Percentiles rank a stretch among this genome's conserved stretches.
Conservation (phyloP, 1,284 basidiomycete species). For the Leccinum pseudoinsigne region DNA sequence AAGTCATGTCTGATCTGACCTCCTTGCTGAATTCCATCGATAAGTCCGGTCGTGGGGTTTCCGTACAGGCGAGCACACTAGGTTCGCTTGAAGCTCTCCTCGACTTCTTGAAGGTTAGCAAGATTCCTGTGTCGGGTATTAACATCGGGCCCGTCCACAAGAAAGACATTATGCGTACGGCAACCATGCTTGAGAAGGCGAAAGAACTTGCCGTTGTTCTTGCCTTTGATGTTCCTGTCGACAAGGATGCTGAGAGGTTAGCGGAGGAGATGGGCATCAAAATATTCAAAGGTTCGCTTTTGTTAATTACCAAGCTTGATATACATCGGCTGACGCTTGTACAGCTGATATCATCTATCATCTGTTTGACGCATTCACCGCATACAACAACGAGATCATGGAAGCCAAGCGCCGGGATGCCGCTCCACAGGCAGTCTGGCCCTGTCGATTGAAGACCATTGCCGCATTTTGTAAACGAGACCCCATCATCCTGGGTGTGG, state of each 20-base stretch:
- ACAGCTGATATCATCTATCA: slow-evolving; percentile 98
- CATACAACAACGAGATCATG: slow-evolving; percentile 91
- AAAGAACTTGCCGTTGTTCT: slow-evolving; percentile 95
- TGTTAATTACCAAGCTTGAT: neutral
- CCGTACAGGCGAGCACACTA: slow-evolving; percentile 96
- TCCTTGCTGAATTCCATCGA: slow-evolving; percentile 90
- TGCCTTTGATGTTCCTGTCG: slow-evolving; percentile 95
- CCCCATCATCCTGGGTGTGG: slow-evolving; percentile 96
- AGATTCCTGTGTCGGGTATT: slow-evolving; percentile 97
- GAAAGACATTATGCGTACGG: slow-evolving; percentile 91
- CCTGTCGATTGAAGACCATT: slow-evolving; percentile 91
- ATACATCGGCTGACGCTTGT: slow-evolving; percentile 7
- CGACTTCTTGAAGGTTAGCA: slow-evolving; percentile 93
- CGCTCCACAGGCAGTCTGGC: slow-evolving; percentile 96
- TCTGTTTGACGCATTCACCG: slow-evolving; percentile 95
- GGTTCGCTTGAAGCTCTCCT: slow-evolving; percentile 97
- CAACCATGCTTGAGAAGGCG: slow-evolving; percentile 95
- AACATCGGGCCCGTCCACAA: slow-evolving; percentile 99
- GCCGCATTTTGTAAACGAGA: slow-evolving; percentile 96
- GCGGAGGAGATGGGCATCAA: slow-evolving; percentile 95
- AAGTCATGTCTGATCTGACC: slow-evolving; percentile 96
- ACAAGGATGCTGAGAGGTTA: slow-evolving; percentile 89
- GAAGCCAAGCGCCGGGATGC: slow-evolving; percentile 95
- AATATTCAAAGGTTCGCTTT: slow-evolving; percentile 81
- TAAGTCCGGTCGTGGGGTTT: slow-evolving; percentile 94